Base-by-base conservation (phyloP, 352 stramenopile species). In the Phytophthora foliorum region DNA sequence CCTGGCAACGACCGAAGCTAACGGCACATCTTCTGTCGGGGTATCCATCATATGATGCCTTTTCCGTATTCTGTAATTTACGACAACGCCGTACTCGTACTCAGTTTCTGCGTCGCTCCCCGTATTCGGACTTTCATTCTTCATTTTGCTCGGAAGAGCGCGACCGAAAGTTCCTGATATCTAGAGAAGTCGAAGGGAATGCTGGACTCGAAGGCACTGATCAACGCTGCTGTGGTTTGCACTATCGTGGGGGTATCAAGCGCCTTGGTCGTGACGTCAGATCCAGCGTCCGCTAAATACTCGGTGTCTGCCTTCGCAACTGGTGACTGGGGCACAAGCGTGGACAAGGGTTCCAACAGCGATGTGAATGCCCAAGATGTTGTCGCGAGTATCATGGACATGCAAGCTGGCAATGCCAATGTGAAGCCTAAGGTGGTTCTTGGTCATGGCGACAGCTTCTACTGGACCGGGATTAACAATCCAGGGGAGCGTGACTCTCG, bases 201-300 rank as follows among this genome's bases (percentile, higher is more conserved):
- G 53, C 38, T 60, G 14, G 31, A 7, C 9, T 39, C 9, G 9
- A 60, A 51, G 19, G 9, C 13, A 10, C 25, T 51, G 1, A 13
- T 27, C 27, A 27, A 17, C 25, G 9, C 17, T 25, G 14, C 22
- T 10, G 53, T 38, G 24, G 9, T 51, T 29, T 6, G 42, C 13
- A 6, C 34, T 0, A 22, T 31, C 4, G 22, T 39, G 38, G 5
- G 10, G 17, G 6, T 14, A 42, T 41, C 53, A 10, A 19, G 21
- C 19, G 82, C 65, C 85, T 34, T 34, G 7, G 82, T 63, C 11
- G 42, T 61, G 19, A 59, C 48, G 56, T 78, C 61, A 57, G 77
- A 70, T 60, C 84, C 63, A 51, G 67, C 75, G 36, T 67, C 61
- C 34, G 69, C 52, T 68, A 39, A 25, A 22, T 75, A 75, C 38